Evolutionary conservation across 495 filamentous ascomycete species (phyloP), one percentile per base, ranked within the genome.

Genomic region (Lindgomyces ingoldianus): DNA sequence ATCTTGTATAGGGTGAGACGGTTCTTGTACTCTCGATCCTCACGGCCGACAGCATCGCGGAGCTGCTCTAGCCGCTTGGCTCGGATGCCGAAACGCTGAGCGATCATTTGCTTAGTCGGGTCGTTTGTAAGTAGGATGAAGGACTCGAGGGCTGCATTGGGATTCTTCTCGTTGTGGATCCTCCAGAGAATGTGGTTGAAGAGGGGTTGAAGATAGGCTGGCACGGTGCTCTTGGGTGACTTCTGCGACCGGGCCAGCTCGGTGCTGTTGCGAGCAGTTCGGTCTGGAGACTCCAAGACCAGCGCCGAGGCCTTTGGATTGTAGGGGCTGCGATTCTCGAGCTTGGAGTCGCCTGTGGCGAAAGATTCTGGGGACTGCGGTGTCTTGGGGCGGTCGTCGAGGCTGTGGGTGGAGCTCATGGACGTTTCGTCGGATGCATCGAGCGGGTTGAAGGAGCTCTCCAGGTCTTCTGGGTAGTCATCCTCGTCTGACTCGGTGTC

Each of bases 101-200:
- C 85, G 78, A 83, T 85, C 1, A 77, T 66, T 49, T 82, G 77
- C 9, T 83, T 84, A 55, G 70, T 67, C 0, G 76, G 78, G 62
- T 87, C 83, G 64, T 88, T 88, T 41, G 82, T 84, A 22, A 89
- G 76, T 21, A 83, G 71, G 44, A 73, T 83, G 68, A 73, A 85
- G 4, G 72, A 73, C 33, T 81, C 73, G 76, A 80, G 63, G 48
- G 76, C 72, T 73, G 78, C 27, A 70, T 76, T 47, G 69, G 75
- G 62, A 48, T 74, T 65, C 41, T 60, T 30, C 49, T 77, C 64
- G 70, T 79, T 75, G 72, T 88, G 81, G 22, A 87, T 77, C 46
- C 81, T 80, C 81, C 85, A 86, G 10, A 89, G 75, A 18, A 84
- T 76, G 27, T 83, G 83, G 70, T 84, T 87, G 69, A 89, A 80